phyloP scores from a whole-genome alignment of 805 yeast genomes.

The Saccharomycopsis fibuligera region DNA sequence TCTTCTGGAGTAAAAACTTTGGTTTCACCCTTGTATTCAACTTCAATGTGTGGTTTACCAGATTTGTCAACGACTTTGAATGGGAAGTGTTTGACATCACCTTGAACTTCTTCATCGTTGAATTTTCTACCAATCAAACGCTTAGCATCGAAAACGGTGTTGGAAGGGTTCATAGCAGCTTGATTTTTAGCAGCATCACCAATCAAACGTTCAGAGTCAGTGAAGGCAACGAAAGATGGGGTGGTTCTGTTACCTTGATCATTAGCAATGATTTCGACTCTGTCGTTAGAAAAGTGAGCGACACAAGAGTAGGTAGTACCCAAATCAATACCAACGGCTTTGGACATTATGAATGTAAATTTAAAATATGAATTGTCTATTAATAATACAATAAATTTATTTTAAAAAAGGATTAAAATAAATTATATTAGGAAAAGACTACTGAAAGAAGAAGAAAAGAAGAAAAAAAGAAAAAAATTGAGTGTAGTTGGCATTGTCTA shows the following conservation, averaged over 20 bases:
- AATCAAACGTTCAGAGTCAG: constrained; percentile 85
- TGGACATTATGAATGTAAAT: constrained; percentile 32
- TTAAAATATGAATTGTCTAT: too few species aligned
- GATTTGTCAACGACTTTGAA: constrained; percentile 69
- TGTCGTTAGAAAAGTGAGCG: constrained; percentile 86
- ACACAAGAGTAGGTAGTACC: constrained; percentile 95
- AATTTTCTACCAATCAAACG: constrained; percentile 92
- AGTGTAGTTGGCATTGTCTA: background rate
- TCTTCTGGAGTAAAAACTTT: constrained; percentile 91
- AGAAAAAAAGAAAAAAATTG: background rate
- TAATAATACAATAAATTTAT: too few species aligned
- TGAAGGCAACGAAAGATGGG: constrained; percentile 93
- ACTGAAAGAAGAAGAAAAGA: constrained; percentile 1
- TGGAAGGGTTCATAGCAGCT: constrained; percentile 87
- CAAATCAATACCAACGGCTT: constrained; percentile 69
- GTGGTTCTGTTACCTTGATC: constrained; percentile 99
- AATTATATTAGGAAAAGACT: too few species aligned
- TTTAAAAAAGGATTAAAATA: too few species aligned
- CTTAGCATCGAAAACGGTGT: constrained; percentile 89
- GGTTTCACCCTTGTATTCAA: constrained; percentile 76
- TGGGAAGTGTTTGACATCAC: constrained; percentile 85
- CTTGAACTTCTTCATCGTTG: constrained; percentile 73
- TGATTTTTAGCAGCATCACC: constrained; percentile 98
- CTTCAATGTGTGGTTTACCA: constrained; percentile 84
- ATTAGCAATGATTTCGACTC: constrained; percentile 93